A percentile compares a stretch with the other conserved stretches of the same genome.
phyloP scores from a whole-genome alignment of 139 green algal genomes.

The Desmodesmus armatus region DNA sequence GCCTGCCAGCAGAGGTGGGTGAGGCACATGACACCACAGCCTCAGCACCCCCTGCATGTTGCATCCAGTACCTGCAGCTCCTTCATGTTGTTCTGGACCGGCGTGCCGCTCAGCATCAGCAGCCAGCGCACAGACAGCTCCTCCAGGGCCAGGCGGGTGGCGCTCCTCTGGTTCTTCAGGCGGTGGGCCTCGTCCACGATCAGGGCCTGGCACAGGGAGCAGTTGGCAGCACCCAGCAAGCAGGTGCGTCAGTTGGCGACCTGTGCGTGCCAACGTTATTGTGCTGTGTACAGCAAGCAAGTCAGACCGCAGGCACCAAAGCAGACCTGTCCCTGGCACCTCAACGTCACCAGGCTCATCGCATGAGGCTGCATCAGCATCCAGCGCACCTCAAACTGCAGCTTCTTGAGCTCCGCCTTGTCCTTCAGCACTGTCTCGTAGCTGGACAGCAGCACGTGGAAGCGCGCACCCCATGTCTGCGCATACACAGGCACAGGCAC shows the following conservation, averaged over 20 bases:
- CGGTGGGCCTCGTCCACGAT: slow-evolving; percentile 79
- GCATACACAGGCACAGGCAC: not conserved
- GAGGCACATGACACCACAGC: too few species aligned
- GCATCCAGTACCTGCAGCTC: slow-evolving; percentile 67
- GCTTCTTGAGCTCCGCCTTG: slow-evolving; percentile 41
- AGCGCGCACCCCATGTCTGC: slow-evolving; percentile 44
- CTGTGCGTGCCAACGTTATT: too few species aligned
- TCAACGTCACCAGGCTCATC: too few species aligned
- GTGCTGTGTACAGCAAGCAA: too few species aligned
- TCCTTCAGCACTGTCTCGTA: slow-evolving; percentile 82
- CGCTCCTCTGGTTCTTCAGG: slow-evolving; percentile 74
- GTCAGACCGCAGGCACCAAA: too few species aligned
- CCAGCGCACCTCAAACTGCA: slow-evolving; percentile 44
- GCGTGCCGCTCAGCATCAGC: slow-evolving; percentile 95
- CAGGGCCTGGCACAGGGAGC: slow-evolving; percentile 33
- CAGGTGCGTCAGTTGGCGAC: too few species aligned
- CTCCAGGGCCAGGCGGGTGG: slow-evolving; percentile 68
- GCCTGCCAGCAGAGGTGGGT: too few species aligned
- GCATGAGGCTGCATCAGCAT: not conserved
- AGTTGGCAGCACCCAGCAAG: too few species aligned
- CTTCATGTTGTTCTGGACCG: slow-evolving; percentile 96
- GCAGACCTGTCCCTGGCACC: too few species aligned
- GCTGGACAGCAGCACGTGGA: slow-evolving; percentile 85
- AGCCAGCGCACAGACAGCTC: slow-evolving; percentile 74
- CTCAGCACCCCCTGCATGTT: too few species aligned